A percentile compares a stretch with the other conserved stretches of the same genome.
Evolutionary conservation across 257 asterid species (phyloP).

Genomic region (Petunia secreta): DNA sequence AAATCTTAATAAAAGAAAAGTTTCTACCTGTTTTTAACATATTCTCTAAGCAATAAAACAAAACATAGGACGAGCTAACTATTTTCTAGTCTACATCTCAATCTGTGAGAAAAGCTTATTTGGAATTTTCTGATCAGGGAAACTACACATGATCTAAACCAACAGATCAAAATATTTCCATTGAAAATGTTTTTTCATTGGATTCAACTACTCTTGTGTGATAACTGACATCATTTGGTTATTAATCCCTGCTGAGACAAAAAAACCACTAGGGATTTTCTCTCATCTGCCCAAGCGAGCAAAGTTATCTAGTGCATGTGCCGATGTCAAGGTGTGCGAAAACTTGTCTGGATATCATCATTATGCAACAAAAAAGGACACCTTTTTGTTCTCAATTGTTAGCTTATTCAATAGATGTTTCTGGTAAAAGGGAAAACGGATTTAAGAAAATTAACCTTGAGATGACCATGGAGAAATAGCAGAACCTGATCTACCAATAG

Average conservation of each 20-base stretch:
- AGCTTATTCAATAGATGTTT: not conserved
- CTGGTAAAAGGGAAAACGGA: not conserved
- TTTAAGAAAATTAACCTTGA: constrained; percentile 26
- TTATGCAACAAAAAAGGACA: not conserved
- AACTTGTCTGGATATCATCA: accelerated
- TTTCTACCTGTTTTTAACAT: not conserved
- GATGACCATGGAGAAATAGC: constrained; percentile 32
- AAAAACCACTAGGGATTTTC: no score
- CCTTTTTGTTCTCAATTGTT: not conserved
- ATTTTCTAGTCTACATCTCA: not conserved
- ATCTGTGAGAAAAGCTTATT: no score
- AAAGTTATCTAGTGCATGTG: not conserved
- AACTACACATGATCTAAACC: not conserved
- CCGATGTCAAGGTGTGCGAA: not conserved
- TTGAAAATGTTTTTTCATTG: no score
- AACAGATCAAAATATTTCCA: not conserved
- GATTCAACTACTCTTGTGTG: no score
- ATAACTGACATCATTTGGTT: not conserved
- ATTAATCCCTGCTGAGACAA: not conserved
- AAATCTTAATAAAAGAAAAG: not conserved
- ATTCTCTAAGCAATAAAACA: not conserved
- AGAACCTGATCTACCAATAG: constrained; percentile 8
- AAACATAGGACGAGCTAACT: not conserved
- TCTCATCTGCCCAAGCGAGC: no score
- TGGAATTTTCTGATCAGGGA: not conserved